phyloP scores from a whole-genome alignment of 2,329 filamentous ascomycete genomes.

The Nothophaeocryptopus gaeumannii region DNA sequence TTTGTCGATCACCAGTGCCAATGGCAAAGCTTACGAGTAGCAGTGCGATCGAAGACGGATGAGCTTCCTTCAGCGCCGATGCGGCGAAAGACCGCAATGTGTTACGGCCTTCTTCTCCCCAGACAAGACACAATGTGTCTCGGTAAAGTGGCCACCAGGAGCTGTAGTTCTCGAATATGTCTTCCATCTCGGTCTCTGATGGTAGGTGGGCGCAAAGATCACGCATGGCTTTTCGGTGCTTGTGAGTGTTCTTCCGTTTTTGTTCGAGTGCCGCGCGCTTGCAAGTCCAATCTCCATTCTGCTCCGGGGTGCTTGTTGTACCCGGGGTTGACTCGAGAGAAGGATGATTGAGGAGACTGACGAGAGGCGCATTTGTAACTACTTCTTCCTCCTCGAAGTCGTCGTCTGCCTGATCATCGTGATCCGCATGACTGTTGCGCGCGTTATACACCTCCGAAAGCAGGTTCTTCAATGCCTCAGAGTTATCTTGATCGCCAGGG shows the following conservation, averaged over 20 bases:
- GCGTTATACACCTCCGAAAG: background rate
- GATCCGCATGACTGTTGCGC: background rate
- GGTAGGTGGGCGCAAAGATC: conserved; percentile 7
- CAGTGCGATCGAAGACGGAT: conserved; percentile 11
- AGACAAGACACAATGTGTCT: conserved; percentile 14
- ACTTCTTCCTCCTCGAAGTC: conserved; percentile 4
- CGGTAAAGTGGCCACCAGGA: conserved; percentile 20
- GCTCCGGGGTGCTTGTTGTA: background rate
- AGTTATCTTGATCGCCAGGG: background rate
- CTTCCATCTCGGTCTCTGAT: conserved; percentile 4
- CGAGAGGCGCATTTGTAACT: background rate
- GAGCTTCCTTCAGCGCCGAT: background rate
- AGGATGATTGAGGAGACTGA: conserved; percentile 1
- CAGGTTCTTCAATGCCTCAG: background rate
- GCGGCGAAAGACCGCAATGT: conserved; percentile 8
- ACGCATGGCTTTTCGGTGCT: background rate
- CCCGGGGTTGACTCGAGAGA: background rate
- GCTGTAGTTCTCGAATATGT: conserved; percentile 11
- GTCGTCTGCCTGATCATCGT: background rate
- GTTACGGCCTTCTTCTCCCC: conserved; percentile 3
- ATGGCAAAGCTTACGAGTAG: conserved; percentile 14
- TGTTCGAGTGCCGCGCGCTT: background rate
- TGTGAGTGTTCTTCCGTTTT: background rate
- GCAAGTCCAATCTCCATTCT: background rate
- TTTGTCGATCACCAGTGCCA: conserved; percentile 13